These are phyloP conservation scores for Lichenothelia convexa DNA, from an alignment of 495 filamentous ascomycete genomes.

Conservation along the genomic window DNA sequence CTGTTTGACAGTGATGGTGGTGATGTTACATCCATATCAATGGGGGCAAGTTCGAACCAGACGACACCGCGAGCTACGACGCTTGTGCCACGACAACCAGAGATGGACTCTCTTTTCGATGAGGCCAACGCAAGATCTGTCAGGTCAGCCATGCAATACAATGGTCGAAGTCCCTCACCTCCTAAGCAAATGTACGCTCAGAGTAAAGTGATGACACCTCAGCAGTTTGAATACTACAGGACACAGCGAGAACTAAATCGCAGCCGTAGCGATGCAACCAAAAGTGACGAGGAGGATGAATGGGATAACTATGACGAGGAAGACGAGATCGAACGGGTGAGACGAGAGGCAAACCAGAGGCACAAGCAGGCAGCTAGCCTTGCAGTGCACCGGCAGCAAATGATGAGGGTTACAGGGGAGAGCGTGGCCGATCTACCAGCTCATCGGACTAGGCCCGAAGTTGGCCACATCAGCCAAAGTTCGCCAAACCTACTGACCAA, in stretches of 20 bases:
- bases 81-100: neutral
- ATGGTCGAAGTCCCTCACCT: no score
- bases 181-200: conserved; percentile 1
- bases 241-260: conserved; percentile 55
- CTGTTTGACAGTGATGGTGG: no score
- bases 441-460: conserved; percentile 2
- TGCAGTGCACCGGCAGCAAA: conserved; percentile 78
- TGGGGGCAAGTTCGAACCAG: no score
- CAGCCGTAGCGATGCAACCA: conserved; percentile 29
- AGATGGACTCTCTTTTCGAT: no score
- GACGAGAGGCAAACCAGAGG: conserved; percentile 53
- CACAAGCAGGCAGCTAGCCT: conserved; percentile 83
- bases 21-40: no score
- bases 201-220: conserved; percentile 68
- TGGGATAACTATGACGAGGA: conserved; percentile 55
- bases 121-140: no score
- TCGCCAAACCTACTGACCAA: neutral
- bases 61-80: conserved; percentile 10
- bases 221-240: conserved; percentile 69
- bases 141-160: no score
- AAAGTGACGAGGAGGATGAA: conserved; percentile 35
- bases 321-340: conserved; percentile 61
- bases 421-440: conserved; percentile 14
- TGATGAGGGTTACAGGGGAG: conserved; percentile 91
- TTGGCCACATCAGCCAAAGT: conserved; percentile 7